Evolutionary conservation across 73 alveolate genomes (phyloP).

Genomic region (Blepharisma stoltei): DNA sequence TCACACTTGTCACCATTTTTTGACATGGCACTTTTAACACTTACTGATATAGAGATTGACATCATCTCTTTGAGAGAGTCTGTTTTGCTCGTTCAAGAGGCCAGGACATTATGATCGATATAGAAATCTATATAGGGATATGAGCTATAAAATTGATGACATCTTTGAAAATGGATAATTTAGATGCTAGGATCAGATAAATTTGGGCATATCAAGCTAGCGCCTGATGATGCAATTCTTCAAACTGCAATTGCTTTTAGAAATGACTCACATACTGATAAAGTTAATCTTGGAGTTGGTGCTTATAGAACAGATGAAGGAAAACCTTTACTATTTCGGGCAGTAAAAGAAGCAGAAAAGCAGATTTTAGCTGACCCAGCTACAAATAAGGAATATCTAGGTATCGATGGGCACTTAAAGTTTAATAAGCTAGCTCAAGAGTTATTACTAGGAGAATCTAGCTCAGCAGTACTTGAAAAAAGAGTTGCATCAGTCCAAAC

Average conservation of each 20-base stretch:
- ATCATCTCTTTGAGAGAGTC: too few relatives aligned
- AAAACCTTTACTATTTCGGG: slow-evolving; percentile 75
- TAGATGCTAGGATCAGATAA: too few relatives aligned
- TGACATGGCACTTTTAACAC: too few relatives aligned
- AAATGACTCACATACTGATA: slow-evolving; percentile 75
- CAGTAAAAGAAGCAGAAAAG: slow-evolving; percentile 77
- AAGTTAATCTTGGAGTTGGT: slow-evolving; percentile 93
- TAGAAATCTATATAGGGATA: too few relatives aligned
- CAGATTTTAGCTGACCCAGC: slow-evolving; percentile 74
- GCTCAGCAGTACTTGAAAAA: slow-evolving; percentile 19
- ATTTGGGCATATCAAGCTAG: slow-evolving; percentile 63
- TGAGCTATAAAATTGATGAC: too few relatives aligned
- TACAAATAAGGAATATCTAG: slow-evolving; percentile 87
- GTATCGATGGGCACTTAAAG: slow-evolving; percentile 88
- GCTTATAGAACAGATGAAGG: slow-evolving; percentile 92
- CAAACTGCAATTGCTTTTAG: slow-evolving; percentile 72
- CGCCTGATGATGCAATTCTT: slow-evolving; percentile 93
- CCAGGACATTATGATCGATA: too few relatives aligned
- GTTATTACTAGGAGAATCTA: slow-evolving; percentile 67
- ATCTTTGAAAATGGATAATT: too few relatives aligned
- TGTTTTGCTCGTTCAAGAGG: too few relatives aligned
- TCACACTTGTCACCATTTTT: too few relatives aligned
- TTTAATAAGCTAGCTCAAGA: slow-evolving; percentile 65
- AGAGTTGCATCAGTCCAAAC: slow-evolving; percentile 75
- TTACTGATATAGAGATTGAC: too few relatives aligned